A percentile compares a stretch with the other conserved stretches of the same genome.
phyloP scores from a whole-genome alignment of 495 filamentous ascomycete species.

The Gamarada debralockiae region DNA sequence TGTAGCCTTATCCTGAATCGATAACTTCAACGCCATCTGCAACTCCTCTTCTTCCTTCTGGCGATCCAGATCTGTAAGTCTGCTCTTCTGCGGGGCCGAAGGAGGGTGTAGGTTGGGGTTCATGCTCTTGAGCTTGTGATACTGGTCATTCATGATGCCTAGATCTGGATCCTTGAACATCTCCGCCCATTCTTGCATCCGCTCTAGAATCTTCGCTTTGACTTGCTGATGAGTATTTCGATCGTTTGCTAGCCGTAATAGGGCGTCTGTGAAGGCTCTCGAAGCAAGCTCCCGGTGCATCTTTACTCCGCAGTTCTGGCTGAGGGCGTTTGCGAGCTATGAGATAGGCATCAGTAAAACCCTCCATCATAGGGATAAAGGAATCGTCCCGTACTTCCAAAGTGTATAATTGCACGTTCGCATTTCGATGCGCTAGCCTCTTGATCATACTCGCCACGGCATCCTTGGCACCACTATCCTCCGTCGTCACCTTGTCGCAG shows the following conservation, averaged over 20 bases:
- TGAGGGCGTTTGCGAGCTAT: conserved; percentile 86
- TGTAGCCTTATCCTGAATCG: conserved; percentile 74
- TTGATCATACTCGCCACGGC: conserved; percentile 94
- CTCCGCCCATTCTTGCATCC: conserved; percentile 92
- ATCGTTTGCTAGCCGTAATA: conserved; percentile 86
- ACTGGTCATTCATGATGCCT: conserved; percentile 97
- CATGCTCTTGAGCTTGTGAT: conserved; percentile 75
- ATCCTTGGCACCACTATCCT: conserved; percentile 72
- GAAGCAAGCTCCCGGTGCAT: conserved; percentile 94
- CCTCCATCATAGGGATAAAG: neutral
- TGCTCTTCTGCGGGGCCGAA: conserved; percentile 84
- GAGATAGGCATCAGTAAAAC: neutral
- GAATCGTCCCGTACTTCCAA: conserved; percentile 62
- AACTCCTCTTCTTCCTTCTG: conserved; percentile 97
- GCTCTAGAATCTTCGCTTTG: conserved; percentile 93
- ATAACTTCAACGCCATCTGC: conserved; percentile 91
- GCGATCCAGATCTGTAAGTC: conserved; percentile 85
- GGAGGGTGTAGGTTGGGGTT: conserved; percentile 92
- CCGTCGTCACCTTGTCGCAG: conserved; percentile 78
- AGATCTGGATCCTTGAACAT: conserved; percentile 94
- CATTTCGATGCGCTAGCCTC: conserved; percentile 91
- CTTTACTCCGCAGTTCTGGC: conserved; percentile 87
- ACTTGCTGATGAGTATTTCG: conserved; percentile 95
- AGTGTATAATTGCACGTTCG: conserved; percentile 98
- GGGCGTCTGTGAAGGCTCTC: conserved; percentile 91